Evolutionary conservation across 345 rosid genomes (phyloP), one percentile per base, ranked within the genome.

Genomic region (Mallotus nudiflorus): DNA sequence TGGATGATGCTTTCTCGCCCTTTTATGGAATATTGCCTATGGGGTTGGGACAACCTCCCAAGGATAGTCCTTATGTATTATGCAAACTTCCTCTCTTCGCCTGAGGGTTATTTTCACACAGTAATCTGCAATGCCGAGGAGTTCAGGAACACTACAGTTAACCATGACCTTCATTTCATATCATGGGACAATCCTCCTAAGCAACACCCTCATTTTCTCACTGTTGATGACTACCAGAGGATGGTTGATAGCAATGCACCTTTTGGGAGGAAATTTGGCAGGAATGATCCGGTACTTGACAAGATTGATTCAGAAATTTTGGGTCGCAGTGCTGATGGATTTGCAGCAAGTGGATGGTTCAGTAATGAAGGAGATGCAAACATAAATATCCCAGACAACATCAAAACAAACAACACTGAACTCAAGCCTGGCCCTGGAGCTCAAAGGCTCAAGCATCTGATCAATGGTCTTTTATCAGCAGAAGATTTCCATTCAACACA

Each of bases 21-120:
- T 64, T 93, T 93, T 45, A 74, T 93, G 2, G 97, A 93, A 70
- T 93, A 83, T 65, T 85, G 84, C 68, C 62, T 88, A 44, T 85
- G 91, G 91, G 98, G 98, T 12, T 93, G 98, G 97, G 90, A 93
- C 83, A 93, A 86, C 73, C 91, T 93, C 62, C 94, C 98, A 0
- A 86, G 97, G 77, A 82, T 81, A 42, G 84, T 80, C 48, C 89
- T 93, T 29, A 93, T 93, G 97, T 91, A 93, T 75, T 93, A 93
- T 64, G 77, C 96, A 2, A 93, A 93, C 77, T 91, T 93, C 70
- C 88, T 93, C 9, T 93, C 98, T 70, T 89, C 96, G 1, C 98
- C 97, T 0, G 98, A 93, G 82, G 96, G 97, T 0, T 93, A 93
- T 71, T 91, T 93, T 82, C 96, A 93, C 73, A 93, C 97, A 0